These are phyloP conservation scores for Ceratocystis smalleyi DNA, from an alignment of 2,329 filamentous ascomycete genomes.

Conservation along the genomic window DNA sequence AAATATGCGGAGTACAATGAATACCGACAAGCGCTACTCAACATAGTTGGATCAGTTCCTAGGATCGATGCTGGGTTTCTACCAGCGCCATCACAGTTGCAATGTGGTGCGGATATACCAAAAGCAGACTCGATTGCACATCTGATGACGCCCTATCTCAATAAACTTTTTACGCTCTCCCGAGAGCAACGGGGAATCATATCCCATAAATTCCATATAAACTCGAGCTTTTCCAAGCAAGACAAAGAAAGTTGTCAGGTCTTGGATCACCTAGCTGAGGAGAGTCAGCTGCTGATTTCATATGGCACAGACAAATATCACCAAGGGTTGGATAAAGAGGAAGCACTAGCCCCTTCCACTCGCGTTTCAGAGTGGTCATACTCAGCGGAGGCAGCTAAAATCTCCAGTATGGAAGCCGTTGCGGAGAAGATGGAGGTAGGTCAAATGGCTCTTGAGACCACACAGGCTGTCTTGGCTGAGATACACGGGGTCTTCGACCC, in stretches of 20 bases:
- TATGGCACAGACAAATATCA: conserved; percentile 30
- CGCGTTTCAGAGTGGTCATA: conserved; percentile 42
- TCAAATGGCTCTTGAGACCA: conserved; percentile 38
- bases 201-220: conserved; percentile 43
- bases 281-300: conserved; percentile 44
- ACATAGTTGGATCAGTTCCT: conserved; percentile 7
- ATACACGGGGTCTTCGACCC: conserved; percentile 35
- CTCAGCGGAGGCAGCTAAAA: conserved; percentile 45
- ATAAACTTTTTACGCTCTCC: conserved; percentile 36
- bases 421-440: conserved; percentile 45
- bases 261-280: conserved; percentile 41
- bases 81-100: background rate
- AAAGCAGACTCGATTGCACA: conserved; percentile 23
- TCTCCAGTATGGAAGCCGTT: conserved; percentile 41
- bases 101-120: conserved; percentile 15
- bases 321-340: conserved; percentile 16
- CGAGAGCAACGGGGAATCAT: conserved; percentile 42
- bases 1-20: conserved; percentile 41
- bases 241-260: conserved; percentile 34
- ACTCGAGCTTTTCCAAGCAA: conserved; percentile 34
- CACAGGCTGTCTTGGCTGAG: conserved; percentile 34
- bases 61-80: conserved; percentile 13
- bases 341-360: conserved; percentile 21
- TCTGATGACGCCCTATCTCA: conserved; percentile 41
- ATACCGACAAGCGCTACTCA: conserved; percentile 31